These are phyloP conservation scores for Aspergillus sparsus DNA, from an alignment of 495 filamentous ascomycete genomes.

Conservation along the genomic window DNA sequence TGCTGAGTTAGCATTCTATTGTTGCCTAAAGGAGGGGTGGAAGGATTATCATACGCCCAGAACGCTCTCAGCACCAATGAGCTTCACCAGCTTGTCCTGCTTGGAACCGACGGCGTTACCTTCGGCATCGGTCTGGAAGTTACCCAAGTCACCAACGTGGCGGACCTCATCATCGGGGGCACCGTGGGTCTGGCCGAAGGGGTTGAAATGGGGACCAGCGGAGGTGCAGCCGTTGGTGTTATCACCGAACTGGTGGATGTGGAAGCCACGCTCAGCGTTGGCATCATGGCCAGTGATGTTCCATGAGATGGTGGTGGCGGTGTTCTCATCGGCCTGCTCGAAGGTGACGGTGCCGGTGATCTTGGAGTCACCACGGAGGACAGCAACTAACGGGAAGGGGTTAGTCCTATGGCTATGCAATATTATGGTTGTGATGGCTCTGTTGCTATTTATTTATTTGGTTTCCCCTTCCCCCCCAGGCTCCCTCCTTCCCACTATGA, in stretches of 20 bases:
- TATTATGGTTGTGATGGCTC: background rate
- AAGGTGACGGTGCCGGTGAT: slow-evolving; percentile 91
- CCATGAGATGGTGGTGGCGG: slow-evolving; percentile 83
- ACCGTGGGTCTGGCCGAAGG: slow-evolving; percentile 86
- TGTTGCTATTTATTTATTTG: no score
- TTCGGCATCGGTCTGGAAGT: slow-evolving; percentile 91
- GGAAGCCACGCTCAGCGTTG: slow-evolving; percentile 95
- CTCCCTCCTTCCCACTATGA: no score
- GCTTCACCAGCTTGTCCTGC: slow-evolving; percentile 79
- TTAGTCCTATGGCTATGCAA: slow-evolving; percentile 11
- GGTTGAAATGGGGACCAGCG: slow-evolving; percentile 98
- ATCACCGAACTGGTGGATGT: slow-evolving; percentile 98
- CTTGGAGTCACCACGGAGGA: slow-evolving; percentile 95
- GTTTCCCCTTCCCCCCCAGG: no score
- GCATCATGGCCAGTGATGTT: slow-evolving; percentile 90
- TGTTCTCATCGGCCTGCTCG: slow-evolving; percentile 79
- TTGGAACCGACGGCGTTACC: slow-evolving; percentile 79
- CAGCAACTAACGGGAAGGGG: slow-evolving; percentile 65
- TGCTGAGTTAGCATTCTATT: slow-evolving; percentile 12
- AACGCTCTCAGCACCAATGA: slow-evolving; percentile 94
- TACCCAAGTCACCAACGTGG: slow-evolving; percentile 96
- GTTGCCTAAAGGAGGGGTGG: background rate
- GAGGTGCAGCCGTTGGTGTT: slow-evolving; percentile 99
- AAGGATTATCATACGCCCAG: slow-evolving; percentile 70
- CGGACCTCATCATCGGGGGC: slow-evolving; percentile 77